Percentiles rank a stretch among this genome's conserved stretches.
Conservation (phyloP, 176 grass and related monocot genomes). For the Carex pumila region DNA sequence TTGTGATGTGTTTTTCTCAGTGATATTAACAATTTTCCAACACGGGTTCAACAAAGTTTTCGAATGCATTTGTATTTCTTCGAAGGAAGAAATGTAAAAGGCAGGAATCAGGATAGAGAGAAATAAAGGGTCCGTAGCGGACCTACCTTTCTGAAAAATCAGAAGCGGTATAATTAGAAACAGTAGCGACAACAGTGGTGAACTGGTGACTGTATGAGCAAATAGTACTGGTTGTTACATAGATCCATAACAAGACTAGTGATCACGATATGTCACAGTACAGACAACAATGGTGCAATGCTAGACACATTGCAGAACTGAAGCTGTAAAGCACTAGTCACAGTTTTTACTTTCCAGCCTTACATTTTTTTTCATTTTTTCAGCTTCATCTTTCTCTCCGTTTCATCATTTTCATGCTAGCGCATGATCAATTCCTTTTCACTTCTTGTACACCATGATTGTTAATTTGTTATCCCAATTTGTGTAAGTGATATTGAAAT, state of each 20-base stretch:
- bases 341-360: slow-evolving; percentile 1
- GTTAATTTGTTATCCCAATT: background rate
- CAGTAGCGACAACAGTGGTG: background rate
- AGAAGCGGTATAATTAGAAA: background rate
- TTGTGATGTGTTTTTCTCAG: no score
- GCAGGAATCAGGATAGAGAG: background rate
- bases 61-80: no score
- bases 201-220: background rate
- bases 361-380: background rate
- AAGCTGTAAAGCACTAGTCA: background rate
- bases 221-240: slow-evolving; percentile 6
- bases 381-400: background rate
- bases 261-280: slow-evolving; percentile 1
- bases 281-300: slow-evolving; percentile 8
- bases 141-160: background rate
- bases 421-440: background rate
- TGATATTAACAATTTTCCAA: no score
- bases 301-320: background rate
- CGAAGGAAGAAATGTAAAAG: background rate
- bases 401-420: background rate
- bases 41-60: no score
- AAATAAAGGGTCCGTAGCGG: background rate
- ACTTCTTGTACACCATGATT: background rate
- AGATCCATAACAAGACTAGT: background rate
- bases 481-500: background rate